Evolutionary conservation across 768 basidiomycete genomes (phyloP).

Genomic region (Pholiota microspora): DNA sequence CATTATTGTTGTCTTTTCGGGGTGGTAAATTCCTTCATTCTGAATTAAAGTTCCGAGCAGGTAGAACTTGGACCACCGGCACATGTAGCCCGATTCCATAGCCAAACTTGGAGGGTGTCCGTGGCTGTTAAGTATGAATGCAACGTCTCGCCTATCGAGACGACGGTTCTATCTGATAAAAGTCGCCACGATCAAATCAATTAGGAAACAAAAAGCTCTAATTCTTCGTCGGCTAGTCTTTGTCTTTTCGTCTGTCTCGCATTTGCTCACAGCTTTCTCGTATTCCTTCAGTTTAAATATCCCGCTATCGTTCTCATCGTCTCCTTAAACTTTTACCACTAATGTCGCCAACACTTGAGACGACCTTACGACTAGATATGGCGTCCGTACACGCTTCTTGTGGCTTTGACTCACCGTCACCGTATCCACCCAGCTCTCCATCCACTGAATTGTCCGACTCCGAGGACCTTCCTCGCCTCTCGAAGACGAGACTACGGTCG

Average conservation of each 20-base stretch:
- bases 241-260: neutral
- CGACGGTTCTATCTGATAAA: neutral
- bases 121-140: neutral
- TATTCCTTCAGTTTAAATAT: neutral
- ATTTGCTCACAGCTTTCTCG: neutral
- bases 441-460: constrained; percentile 23
- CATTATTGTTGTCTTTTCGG: neutral
- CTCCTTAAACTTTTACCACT: neutral
- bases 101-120: neutral
- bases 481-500: constrained; percentile 23
- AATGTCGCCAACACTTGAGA: neutral
- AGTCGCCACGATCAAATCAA: neutral
- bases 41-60: neutral
- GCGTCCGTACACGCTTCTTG: neutral
- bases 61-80: neutral
- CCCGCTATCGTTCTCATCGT: neutral
- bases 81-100: neutral
- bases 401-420: constrained; percentile 19
- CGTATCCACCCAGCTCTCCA: constrained; percentile 25
- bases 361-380: neutral
- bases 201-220: neutral
- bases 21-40: neutral
- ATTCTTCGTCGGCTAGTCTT: neutral
- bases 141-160: neutral
- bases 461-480: constrained; percentile 13